Conservation (phyloP, 2,329 filamentous ascomycete species). For the Botrytis tulipae region DNA sequence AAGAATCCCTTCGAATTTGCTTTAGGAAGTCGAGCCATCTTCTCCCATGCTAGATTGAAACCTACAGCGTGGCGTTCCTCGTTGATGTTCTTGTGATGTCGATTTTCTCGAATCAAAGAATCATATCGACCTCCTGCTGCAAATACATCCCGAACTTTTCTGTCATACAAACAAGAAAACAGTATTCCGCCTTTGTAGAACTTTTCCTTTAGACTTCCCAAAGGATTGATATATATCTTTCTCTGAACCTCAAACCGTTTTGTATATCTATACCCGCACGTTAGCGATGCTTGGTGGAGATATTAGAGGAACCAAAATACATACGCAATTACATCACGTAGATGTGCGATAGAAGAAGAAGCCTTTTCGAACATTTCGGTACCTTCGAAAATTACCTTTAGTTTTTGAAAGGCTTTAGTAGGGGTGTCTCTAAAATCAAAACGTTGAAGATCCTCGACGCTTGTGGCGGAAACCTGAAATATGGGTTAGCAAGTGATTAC, state of each 20-base stretch:
- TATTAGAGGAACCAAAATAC: background rate
- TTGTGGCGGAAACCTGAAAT: constrained; percentile 63
- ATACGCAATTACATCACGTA: constrained; percentile 68
- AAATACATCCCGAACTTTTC: constrained; percentile 79
- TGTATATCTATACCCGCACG: constrained; percentile 51
- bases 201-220: constrained; percentile 85
- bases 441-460: constrained; percentile 81
- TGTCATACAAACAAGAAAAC: constrained; percentile 88
- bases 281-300: constrained; percentile 2
- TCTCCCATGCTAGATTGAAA: constrained; percentile 87
- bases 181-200: constrained; percentile 85
- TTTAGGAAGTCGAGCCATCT: constrained; percentile 54
- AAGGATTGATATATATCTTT: constrained; percentile 79
- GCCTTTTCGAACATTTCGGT: constrained; percentile 71
- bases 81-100: constrained; percentile 63
- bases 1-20: constrained; percentile 55
- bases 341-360: constrained; percentile 72
- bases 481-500: background rate
- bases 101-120: constrained; percentile 78
- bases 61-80: constrained; percentile 81
- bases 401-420: constrained; percentile 55
- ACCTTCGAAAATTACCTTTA: constrained; percentile 60
- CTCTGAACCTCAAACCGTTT: constrained; percentile 71
- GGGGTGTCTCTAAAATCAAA: constrained; percentile 80
- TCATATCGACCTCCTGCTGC: constrained; percentile 95